A percentile compares a stretch with the other conserved stretches of the same genome.
Conservation (phyloP, 2,329 filamentous ascomycete genomes). For the Pseudogymnoascus sp. region DNA sequence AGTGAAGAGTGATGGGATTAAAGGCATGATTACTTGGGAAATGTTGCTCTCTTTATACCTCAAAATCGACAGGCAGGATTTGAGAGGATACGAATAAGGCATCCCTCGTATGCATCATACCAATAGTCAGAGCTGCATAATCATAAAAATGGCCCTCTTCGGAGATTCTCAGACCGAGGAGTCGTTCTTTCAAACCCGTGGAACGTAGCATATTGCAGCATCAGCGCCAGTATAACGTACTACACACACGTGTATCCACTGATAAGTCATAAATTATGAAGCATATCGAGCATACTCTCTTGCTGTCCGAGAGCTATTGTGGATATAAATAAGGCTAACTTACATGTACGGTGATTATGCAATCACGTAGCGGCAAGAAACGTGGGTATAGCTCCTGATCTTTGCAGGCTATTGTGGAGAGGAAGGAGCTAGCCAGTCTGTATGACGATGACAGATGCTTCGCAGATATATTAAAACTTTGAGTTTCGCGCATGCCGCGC, state of each 20-base stretch:
- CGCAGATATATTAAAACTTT: conserved; percentile 2
- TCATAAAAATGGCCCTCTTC: neutral
- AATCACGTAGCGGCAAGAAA: neutral
- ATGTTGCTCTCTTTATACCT: neutral
- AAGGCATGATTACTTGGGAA: neutral
- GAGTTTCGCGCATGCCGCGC: neutral
- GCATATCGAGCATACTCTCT: neutral
- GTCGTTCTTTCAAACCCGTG: neutral
- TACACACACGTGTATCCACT: neutral
- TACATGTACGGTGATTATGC: neutral
- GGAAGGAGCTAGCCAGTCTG: neutral
- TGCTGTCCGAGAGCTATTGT: neutral
- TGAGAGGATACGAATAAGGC: neutral
- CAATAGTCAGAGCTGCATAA: neutral
- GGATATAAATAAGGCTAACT: neutral
- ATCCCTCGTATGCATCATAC: neutral
- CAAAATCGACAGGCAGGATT: neutral
- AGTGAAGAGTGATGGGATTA: neutral
- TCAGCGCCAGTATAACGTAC: neutral
- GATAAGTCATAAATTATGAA: conserved; percentile 4
- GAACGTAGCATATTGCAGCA: neutral
- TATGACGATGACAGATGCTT: neutral
- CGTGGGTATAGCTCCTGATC: neutral
- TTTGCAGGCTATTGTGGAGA: neutral
- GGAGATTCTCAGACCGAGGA: neutral